Base-by-base conservation (phyloP, 1,284 basidiomycete genomes). In the Naganishia sp. region DNA sequence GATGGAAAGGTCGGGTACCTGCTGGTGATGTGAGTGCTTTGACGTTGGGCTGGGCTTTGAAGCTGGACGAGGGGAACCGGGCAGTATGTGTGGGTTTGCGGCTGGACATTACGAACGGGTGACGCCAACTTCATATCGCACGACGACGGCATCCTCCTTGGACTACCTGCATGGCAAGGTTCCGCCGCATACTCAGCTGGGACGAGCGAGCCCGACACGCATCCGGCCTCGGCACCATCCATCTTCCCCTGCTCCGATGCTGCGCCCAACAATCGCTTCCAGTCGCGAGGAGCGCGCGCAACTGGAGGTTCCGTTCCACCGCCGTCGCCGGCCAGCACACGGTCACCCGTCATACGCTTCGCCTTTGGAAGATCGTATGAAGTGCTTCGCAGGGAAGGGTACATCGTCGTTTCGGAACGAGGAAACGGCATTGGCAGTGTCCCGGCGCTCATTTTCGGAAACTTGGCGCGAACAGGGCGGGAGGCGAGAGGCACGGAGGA, bases 361-460 rank as follows among this genome's bases (percentile, higher is more conserved):
- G 36, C 6, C 6, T 11, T n/a, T 6, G 36, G 10, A 11, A 28
- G 48, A 4, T 11, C 23, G 5, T 61, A 50, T 21, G 59, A 48
- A 2, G 50, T 48, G 36, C 48, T 52, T 6, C 59, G 6, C 33
- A 21, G 28, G 46, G 7, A 25, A 13, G 33, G 36, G 39, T 61
- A 52, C 48, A 52, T 21, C 28, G 39, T 7, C 21, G 23, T 50
- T n/a, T 2, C n/a, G 11, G 31, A 25, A 7, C 16, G 21, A 0
- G 48, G 43, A 10, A 49, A 25, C 5, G 59, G 59, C 59, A 52
- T 61, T 10, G 59, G 59, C 2, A 59, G 56, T n/a, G 56, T 59
- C 5, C 56, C 56, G 1, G 59, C 45, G 31, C 21, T 50, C 59
- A 50, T 59, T 28, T 39, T 46, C 16, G 39, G 56, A 18, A 18